Percentiles rank a stretch among this genome's conserved stretches.
These are phyloP conservation scores for Dipteronia dyeriana DNA, from an alignment of 345 rosid species.

Conservation along the genomic window DNA sequence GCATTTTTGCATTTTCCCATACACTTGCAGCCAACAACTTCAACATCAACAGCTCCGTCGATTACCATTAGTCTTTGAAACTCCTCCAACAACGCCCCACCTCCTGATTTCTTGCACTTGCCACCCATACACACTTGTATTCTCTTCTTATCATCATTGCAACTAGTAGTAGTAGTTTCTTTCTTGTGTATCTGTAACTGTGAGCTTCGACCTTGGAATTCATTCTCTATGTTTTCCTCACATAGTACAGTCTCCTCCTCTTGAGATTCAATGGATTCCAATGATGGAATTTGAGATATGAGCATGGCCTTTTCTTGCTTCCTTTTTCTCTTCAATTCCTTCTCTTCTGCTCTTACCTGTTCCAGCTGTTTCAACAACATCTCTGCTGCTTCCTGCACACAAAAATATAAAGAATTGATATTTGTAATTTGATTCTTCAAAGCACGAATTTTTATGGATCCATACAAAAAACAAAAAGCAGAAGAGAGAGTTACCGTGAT, in stretches of 20 bases:
- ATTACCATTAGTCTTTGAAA: conserved; percentile 51
- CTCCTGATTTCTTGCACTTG: conserved; percentile 71
- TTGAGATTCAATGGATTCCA: conserved; percentile 50
- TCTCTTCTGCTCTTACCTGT: conserved; percentile 55
- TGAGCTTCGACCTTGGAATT: background rate
- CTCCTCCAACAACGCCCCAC: conserved; percentile 50
- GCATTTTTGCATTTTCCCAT: conserved; percentile 78
- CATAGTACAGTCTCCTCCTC: conserved; percentile 30
- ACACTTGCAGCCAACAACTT: conserved; percentile 68
- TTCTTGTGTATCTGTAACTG: background rate
- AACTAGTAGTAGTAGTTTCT: background rate
- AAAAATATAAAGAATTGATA: background rate
- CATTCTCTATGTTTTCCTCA: conserved; percentile 1
- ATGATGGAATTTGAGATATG: conserved; percentile 40
- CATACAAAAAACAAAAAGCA: background rate
- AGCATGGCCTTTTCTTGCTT: conserved; percentile 53
- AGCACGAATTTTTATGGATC: too few relatives aligned
- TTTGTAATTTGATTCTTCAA: background rate
- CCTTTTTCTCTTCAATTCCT: conserved; percentile 50
- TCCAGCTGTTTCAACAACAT: conserved; percentile 49
- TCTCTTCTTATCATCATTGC: conserved; percentile 24
- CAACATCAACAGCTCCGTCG: conserved; percentile 32
- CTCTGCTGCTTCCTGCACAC: conserved; percentile 61
- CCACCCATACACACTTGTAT: conserved; percentile 81
- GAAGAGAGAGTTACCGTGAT: conserved; percentile 38